Base-by-base conservation (phyloP, 495 filamentous ascomycete genomes). In the Aspergillus cavernicola region DNA sequence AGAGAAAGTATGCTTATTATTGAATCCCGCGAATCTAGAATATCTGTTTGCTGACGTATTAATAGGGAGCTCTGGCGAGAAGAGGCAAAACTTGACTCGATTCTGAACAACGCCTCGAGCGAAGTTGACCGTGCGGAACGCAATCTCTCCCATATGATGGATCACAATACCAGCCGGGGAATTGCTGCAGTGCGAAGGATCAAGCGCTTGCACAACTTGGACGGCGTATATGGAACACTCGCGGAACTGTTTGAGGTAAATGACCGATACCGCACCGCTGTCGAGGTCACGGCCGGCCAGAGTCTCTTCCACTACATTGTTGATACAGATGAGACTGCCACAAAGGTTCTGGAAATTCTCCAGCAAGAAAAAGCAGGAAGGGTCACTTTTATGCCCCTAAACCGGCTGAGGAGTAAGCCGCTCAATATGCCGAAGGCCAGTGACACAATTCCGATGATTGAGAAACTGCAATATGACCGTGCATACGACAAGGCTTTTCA, bases 281-380 rank as follows among this genome's bases (percentile, higher is more conserved):
- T 96, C 13, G 93, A 99, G 65, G 88, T 93, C 31, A 93, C 90
- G 4, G 95, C 91, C 8, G 95, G 93, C 6, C 85, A 86, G 55
- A 95, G 89, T 66, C 74, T 99, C 7, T 99, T 99, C 70, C 89
- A 99, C 69, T 95, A 95, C 59, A 89, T 99, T 20, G 91, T 96
- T 39, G 93, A 99, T 66, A 95, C 85, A 33, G 92, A 92, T 48
- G 82, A 87, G 32, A 97, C 92, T 2, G 90, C 90, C 0, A 88
- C 89, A 1, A 81, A 81, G 47, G 83, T 95, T 13, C 77, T 91
- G 12, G 87, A 92, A 59, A 79, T 86, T 12, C 75, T 99, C 18
- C 83, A 90, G 63, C 88, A 87, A 47, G 82, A 85, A 50, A 85
- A 81, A 50, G 82, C 86, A 15, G 93, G 93, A n/a, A 83, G 93